phyloP scores from a whole-genome alignment of 2,329 filamentous ascomycete genomes.

The Macroventuria anomochaeta region DNA sequence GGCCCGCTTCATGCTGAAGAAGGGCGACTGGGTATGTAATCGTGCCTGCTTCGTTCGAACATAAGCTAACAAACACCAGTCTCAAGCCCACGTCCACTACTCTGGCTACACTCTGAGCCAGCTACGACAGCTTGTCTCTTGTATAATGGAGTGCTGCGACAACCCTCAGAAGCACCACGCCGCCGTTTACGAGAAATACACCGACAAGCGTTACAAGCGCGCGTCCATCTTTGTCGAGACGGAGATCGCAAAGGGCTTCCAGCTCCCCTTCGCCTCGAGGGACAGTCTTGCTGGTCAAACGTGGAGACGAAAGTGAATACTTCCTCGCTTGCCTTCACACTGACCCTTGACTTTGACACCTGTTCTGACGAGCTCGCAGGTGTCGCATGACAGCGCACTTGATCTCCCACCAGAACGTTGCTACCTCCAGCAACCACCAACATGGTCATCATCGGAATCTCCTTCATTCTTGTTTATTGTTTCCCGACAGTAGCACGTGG shows the following conservation, averaged over 20 bases:
- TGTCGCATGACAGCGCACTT: slow-evolving; percentile 29
- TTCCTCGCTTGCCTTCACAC: slow-evolving; percentile 24
- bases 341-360: slow-evolving; percentile 24
- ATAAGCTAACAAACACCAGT: slow-evolving; percentile 61
- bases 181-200: slow-evolving; percentile 92
- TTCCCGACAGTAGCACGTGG: slow-evolving; percentile 36
- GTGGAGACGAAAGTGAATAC: slow-evolving; percentile 50
- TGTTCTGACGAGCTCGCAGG: slow-evolving; percentile 38
- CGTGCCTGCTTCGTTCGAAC: neutral
- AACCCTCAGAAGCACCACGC: slow-evolving; percentile 80
- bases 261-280: slow-evolving; percentile 52
- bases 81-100: slow-evolving; percentile 84
- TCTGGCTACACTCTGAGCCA: slow-evolving; percentile 91
- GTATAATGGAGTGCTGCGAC: slow-evolving; percentile 88
- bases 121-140: slow-evolving; percentile 75
- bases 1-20: slow-evolving; percentile 84
- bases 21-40: slow-evolving; percentile 85
- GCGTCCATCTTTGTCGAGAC: slow-evolving; percentile 80
- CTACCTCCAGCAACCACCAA: slow-evolving; percentile 23
- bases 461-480: slow-evolving; percentile 51
- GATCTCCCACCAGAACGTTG: slow-evolving; percentile 22
- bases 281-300: slow-evolving; percentile 46
- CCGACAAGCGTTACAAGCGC: slow-evolving; percentile 83
- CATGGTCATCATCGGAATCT: slow-evolving; percentile 38
- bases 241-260: slow-evolving; percentile 70